Conservation (phyloP, 1,284 basidiomycete genomes). For the Leccinum cinnamomeum region DNA sequence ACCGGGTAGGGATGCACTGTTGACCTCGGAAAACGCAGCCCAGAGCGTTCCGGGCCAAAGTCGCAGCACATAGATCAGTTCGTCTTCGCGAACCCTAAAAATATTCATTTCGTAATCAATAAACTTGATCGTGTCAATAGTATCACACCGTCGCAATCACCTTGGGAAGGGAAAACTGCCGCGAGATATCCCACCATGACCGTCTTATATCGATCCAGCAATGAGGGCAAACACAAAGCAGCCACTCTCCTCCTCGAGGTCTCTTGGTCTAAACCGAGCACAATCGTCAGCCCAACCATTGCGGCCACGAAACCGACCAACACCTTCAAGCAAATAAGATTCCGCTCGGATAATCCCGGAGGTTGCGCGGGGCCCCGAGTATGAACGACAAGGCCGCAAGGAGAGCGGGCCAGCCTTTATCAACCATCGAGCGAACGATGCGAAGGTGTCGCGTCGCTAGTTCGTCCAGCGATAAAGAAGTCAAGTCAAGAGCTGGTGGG, state of each 20-base stretch:
- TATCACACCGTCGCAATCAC: conserved; percentile 37
- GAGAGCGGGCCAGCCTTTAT: conserved; percentile 85
- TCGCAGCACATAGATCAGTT: conserved; percentile 78
- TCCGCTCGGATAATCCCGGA: conserved; percentile 83
- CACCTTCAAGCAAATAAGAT: conserved; percentile 87
- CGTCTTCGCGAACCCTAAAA: conserved; percentile 81
- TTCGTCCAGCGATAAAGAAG: conserved; percentile 58
- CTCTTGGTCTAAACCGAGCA: conserved; percentile 51
- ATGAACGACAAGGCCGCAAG: conserved; percentile 88
- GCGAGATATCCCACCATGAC: conserved; percentile 63
- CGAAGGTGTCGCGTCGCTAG: conserved; percentile 53
- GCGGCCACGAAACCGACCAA: conserved; percentile 46
- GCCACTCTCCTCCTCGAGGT: conserved; percentile 64
- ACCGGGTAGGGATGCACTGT: conserved; percentile 57
- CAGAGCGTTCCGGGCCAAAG: conserved; percentile 75
- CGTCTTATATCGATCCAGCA: conserved; percentile 72
- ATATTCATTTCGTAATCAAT: neutral
- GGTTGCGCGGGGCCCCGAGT: conserved; percentile 45
- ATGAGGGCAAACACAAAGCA: conserved; percentile 63
- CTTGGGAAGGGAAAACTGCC: conserved; percentile 66
- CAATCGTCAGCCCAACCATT: neutral
- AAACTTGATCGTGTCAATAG: neutral
- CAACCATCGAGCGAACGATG: conserved; percentile 76
- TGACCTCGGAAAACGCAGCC: conserved; percentile 65
- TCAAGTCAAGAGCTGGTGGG: conserved; percentile 66